Base-by-base conservation (phyloP, 192 early-diverging fungal genomes). In the Cetraspora pellucida region DNA sequence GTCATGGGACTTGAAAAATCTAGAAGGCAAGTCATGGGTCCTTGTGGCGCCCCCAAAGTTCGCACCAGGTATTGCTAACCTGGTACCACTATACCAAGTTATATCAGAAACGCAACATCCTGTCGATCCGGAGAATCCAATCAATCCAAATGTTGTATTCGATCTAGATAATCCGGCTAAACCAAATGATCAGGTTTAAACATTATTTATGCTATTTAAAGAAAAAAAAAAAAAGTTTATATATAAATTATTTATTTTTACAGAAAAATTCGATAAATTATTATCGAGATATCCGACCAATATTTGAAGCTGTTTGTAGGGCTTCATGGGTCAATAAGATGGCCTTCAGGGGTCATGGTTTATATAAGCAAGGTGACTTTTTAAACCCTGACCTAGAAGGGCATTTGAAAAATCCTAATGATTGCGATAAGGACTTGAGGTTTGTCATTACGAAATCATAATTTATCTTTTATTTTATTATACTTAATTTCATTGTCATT, bases 1-100 rank as follows among this genome's bases (percentile, higher is more conserved):
- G 3, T 11, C 19, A 16, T 11, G 4, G 14, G 31, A 28, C 14
- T 21, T 50, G 8, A 19, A 13, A n/a, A 47, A 72, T 37, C 55
- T 72, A 72, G 71, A 72, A 16, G 31, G 54, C 28, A 73, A 59
- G 31, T 73, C 72, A 58, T 73, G 72, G 72, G 55, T 73, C 43
- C 30, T 73, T 44, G 72, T 73, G 54, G 55, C 72, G 57, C 31
- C 72, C 58, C 72, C 72, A 58, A 73, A 73, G 30, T 73, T 31
- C 57, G 72, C 72, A 31, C 72, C 55, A 25, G 72, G 55, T 73
- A 73, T 73, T 59, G 52, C 54, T 16, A 58, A 59, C 37, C 16
- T 73, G 13, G 37, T 73, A 7, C 21, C 71, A 31, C 43, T 73
- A 45, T 73, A 73, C 43, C 71, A 73, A 58, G 23, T 54, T 58